Evolutionary conservation across 257 asterid species (phyloP), one percentile per base, ranked within the genome.

Genomic region (Schizonepeta tenuifolia): DNA sequence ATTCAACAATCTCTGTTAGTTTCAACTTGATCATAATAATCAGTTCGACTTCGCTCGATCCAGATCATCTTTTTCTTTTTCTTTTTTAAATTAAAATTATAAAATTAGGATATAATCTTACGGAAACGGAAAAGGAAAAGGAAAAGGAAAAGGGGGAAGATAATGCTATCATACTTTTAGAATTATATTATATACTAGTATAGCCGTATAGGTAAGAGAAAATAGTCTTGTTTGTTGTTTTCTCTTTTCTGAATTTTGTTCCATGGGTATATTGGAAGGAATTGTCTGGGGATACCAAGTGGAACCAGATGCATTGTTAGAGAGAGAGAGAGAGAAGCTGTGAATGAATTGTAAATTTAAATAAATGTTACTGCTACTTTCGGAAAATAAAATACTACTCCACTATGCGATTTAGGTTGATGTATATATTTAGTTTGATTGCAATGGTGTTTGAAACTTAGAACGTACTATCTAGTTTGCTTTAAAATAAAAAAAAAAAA

Each of bases 1-100:
- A 90, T 89, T 89, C 91, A 84, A 85, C 90, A 74, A 78, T 73
- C 77, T 87, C 21, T 84, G 89, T 82, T 92, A 91, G 21, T 24
- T 0, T 46, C 3, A 4, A 28, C 4, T 28, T 28, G 33, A 28
- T 31, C 4, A 28, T 28, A 28, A 28, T 28, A 0, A 26, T n/a
- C n/a, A n/a, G n/a, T n/a, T n/a, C n/a, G n/a, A n/a, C n/a, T n/a
- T n/a, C 26, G 36, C 6, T 4, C 7, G 36, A 5, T 31, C 36
- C 7, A 5, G 36, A 31, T n/a, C 2, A 6, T 49, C 2, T 8
- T 51, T 18, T 8, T 1, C 1, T 50, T 17, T 46, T 3, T 3
- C 6, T 44, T 13, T 13, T 14, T 13, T 2, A 46, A 12, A 46
- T 13, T 14, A 46, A 46, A 46, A 56, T 9, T 18, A 18, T 9